Conservation (phyloP, 108 stramenopile species). For the Cyclotella choctawhatcheeana region DNA sequence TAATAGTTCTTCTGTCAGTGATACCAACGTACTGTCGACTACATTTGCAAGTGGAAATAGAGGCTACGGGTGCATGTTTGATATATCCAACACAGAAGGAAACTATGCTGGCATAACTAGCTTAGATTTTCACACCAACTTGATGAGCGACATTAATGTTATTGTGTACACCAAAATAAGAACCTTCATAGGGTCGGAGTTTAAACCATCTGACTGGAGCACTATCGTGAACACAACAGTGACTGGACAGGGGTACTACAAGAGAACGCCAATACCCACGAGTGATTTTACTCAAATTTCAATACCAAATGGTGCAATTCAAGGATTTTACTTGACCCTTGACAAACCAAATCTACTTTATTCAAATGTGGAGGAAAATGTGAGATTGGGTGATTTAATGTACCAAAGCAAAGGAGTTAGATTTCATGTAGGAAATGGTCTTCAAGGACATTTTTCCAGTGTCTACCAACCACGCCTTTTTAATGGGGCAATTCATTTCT, state of each 20-base stretch:
- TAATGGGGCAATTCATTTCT: constrained; percentile 6
- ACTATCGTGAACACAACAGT: constrained; percentile 26
- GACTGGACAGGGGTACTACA: constrained; percentile 21
- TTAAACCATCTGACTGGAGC: constrained; percentile 5
- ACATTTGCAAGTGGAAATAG: constrained; percentile 30
- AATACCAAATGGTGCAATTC: constrained; percentile 2
- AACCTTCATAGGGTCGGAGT: constrained; percentile 6
- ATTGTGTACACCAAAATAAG: constrained; percentile 22
- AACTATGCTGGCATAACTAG: constrained; percentile 14
- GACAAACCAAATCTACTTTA: constrained; percentile 25
- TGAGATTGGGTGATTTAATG: neutral
- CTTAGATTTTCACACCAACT: constrained; percentile 25
- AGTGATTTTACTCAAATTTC: neutral
- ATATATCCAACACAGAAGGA: constrained; percentile 14
- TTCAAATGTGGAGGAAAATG: constrained; percentile 18
- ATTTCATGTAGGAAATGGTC: neutral
- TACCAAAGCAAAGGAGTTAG: neutral
- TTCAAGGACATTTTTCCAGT: neutral
- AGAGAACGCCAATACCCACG: constrained; percentile 16
- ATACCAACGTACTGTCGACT: constrained; percentile 1
- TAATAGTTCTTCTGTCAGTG: neutral
- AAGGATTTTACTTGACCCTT: constrained; percentile 30
- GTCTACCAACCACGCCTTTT: neutral
- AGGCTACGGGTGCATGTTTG: constrained; percentile 25
- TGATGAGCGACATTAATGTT: constrained; percentile 17